Base-by-base conservation (phyloP, 441 rosid species). In the Brassica balearica region DNA sequence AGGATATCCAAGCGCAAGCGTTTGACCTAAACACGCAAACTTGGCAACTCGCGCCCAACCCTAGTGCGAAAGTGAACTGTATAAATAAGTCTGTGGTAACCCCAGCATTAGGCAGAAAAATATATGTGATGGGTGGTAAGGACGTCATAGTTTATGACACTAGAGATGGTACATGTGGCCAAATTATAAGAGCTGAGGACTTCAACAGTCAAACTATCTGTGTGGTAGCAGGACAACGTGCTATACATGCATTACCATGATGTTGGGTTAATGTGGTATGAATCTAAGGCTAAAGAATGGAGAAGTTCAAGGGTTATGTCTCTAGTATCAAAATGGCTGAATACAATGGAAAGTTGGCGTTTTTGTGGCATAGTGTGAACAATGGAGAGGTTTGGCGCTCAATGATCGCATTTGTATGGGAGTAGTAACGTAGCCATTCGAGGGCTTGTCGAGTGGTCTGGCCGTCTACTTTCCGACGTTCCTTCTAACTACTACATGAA, bases 271-370 rank as follows among this genome's bases (percentile, higher is more conserved):
- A 11, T 20, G 58, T 67, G 71, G 58, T 67, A 43, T 20, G 58
- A 67, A 14, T 67, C 59, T 12, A 67, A 6, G 71, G 71, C 25
- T 15, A 23, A 43, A 23, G 58, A 67, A 67, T 67, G 71, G 71
- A 22, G 34, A 22, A 67, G 36, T 27, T 67, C 36, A 22, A 12
- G 2, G 34, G 34, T 20, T 0, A 0, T 20, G 22, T 43, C 5
- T 0, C 0, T 6, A 0, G 1, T 20, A 27, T 67, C 56, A 9
- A 2, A 67, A 20, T 67, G 58, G 58, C 58, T 6, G 71, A 67
- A 20, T 43, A 43, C 58, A 43, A 43, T 46, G 71, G 71, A 12
- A 43, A 67, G 59, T 46, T 67, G 34, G 59, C 20, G 12, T 64
- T 32, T 14, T 6, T 64, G 46, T 64, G 68, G 68, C 46, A 64